A percentile compares a stretch with the other conserved stretches of the same genome.
These are phyloP conservation scores for Tylopilus cervinicoccineus DNA, from an alignment of 768 basidiomycete species.

Conservation along the genomic window DNA sequence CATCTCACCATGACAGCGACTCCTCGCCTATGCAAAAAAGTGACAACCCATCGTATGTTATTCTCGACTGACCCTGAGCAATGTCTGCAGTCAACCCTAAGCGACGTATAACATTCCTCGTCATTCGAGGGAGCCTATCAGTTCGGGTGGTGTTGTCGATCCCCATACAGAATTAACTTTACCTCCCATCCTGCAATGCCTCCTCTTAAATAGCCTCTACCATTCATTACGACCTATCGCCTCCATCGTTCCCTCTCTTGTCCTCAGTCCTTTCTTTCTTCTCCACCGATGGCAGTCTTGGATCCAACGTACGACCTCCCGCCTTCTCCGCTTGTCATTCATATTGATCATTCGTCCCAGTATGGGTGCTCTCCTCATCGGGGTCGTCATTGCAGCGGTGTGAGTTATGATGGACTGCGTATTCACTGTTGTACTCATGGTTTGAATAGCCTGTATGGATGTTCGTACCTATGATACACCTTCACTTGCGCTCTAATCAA, in stretches of 20 bases:
- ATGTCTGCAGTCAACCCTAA: background rate
- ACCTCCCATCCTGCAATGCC: background rate
- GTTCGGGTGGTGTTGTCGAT: background rate
- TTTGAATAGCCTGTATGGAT: conserved; percentile 44
- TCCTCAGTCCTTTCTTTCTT: background rate
- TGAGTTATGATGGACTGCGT: conserved; percentile 27
- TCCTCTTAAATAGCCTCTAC: conserved; percentile 2
- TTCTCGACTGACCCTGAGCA: background rate
- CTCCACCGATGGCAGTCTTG: conserved; percentile 14
- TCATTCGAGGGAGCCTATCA: background rate
- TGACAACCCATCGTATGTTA: background rate
- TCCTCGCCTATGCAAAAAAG: background rate
- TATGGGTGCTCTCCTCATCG: conserved; percentile 49
- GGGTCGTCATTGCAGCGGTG: conserved; percentile 46
- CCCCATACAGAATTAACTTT: background rate
- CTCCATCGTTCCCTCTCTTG: background rate
- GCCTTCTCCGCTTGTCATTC: background rate
- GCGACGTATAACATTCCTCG: background rate
- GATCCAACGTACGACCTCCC: conserved; percentile 32
- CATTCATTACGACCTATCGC: background rate
- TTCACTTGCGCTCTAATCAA: background rate
- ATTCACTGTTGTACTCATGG: background rate
- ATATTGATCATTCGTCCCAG: conserved; percentile 23
- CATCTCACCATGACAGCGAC: background rate
- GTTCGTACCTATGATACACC: conserved; percentile 27